phyloP scores from a whole-genome alignment of 805 yeast species.

The Cyberlindnera veronae region DNA sequence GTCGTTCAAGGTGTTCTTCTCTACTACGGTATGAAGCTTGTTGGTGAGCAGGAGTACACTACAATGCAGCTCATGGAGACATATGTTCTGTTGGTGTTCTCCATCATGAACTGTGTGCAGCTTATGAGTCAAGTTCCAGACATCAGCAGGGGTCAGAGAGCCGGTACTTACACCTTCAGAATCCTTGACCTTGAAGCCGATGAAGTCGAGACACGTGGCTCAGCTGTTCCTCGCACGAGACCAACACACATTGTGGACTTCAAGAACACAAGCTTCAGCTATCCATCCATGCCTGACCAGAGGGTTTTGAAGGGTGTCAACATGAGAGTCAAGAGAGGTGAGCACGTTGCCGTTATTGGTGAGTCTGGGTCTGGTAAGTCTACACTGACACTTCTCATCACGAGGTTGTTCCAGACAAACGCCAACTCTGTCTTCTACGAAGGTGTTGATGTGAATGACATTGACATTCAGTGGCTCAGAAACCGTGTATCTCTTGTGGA shows the following conservation, averaged over 20 bases:
- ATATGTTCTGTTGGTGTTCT: constrained; percentile 67
- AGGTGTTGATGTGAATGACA: constrained; percentile 42
- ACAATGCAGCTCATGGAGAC: constrained; percentile 62
- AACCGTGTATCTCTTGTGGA: constrained; percentile 62
- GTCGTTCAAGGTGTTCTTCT: constrained; percentile 69
- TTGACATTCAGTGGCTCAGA: constrained; percentile 50
- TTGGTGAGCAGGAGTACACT: constrained; percentile 53
- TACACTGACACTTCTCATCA: constrained; percentile 57
- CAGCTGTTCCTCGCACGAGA: constrained; percentile 26
- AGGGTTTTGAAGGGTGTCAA: constrained; percentile 40
- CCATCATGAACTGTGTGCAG: constrained; percentile 60
- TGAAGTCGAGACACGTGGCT: constrained; percentile 37
- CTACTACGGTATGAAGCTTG: constrained; percentile 76
- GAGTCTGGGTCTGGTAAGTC: constrained; percentile 93
- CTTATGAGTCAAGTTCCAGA: constrained; percentile 71
- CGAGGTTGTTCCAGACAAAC: constrained; percentile 46
- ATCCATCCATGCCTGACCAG: constrained; percentile 34
- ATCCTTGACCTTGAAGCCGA: constrained; percentile 36
- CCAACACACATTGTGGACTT: constrained; percentile 35
- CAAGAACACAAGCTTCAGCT: constrained; percentile 45
- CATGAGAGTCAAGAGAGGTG: constrained; percentile 41
- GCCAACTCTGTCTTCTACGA: constrained; percentile 41
- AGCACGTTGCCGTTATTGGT: constrained; percentile 70
- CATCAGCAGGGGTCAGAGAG: constrained; percentile 74
- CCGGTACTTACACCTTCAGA: constrained; percentile 50